Percentiles rank a stretch among this genome's conserved stretches.
Conservation (phyloP, 2,329 filamentous ascomycete genomes). For the Diaporthe velutina region DNA sequence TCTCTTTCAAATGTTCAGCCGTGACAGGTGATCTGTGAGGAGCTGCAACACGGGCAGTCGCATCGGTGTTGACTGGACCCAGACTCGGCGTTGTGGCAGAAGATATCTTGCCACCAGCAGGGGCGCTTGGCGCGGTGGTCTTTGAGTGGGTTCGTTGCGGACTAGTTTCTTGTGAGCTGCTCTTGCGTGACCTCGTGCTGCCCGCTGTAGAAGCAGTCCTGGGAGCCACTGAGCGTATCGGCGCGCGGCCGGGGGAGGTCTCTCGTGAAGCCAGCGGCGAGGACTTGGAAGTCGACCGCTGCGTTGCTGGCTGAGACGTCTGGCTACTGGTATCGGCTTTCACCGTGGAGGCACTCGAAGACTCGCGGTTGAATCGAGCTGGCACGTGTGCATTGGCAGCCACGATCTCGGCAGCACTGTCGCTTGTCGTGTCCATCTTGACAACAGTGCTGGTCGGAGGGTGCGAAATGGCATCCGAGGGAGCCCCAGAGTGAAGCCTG, state of each 20-base stretch:
- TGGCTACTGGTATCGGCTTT: constrained; percentile 42
- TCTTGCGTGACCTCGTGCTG: constrained; percentile 71
- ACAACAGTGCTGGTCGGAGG: constrained; percentile 33
- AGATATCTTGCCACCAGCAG: constrained; percentile 76
- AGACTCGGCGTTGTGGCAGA: constrained; percentile 77
- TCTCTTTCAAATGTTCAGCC: constrained; percentile 64
- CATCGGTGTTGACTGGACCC: constrained; percentile 71
- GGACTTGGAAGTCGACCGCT: constrained; percentile 43
- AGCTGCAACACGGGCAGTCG: constrained; percentile 70
- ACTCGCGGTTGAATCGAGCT: constrained; percentile 47
- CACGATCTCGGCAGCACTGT: constrained; percentile 47
- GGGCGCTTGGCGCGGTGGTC: constrained; percentile 69
- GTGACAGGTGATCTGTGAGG: constrained; percentile 71
- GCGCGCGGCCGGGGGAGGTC: constrained; percentile 60
- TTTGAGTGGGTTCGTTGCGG: constrained; percentile 64
- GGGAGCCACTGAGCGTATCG: constrained; percentile 49
- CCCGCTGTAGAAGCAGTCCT: constrained; percentile 50
- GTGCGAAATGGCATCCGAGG: constrained; percentile 32
- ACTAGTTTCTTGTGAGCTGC: constrained; percentile 74
- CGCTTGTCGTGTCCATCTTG: constrained; percentile 53
- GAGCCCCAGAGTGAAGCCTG: not conserved
- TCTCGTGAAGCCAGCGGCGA: constrained; percentile 57
- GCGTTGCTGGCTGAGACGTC: constrained; percentile 39
- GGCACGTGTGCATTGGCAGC: constrained; percentile 40
- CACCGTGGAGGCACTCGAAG: constrained; percentile 42